Conservation (phyloP, 176 grass and related monocot genomes). For the Otatea glauca region DNA sequence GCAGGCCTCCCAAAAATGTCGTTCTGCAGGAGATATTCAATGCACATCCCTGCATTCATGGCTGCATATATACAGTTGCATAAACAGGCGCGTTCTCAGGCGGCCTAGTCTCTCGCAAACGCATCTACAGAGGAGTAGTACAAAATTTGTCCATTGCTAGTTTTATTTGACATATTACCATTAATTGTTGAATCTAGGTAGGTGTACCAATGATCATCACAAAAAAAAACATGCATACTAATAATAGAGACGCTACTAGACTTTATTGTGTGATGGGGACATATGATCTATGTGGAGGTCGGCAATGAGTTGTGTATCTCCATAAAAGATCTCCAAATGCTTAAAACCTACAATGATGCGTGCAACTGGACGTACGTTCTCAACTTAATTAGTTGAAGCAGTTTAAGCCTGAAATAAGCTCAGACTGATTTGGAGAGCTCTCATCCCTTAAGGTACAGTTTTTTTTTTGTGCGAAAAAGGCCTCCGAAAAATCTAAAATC, state of each 20-base stretch:
- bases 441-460: too few species aligned
- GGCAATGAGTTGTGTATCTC: not conserved
- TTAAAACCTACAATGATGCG: not conserved
- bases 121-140: not conserved
- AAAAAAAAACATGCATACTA: too few species aligned
- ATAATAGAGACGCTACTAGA: too few species aligned
- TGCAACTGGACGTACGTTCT: not conserved
- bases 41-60: constrained; percentile 52
- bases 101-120: constrained; percentile 15
- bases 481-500: too few species aligned
- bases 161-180: not conserved
- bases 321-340: not conserved
- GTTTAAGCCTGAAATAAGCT: not conserved
- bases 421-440: too few species aligned
- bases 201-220: not conserved
- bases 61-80: constrained; percentile 28
- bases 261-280: not conserved
- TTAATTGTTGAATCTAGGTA: not conserved
- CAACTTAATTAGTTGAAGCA: not conserved
- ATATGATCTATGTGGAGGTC: not conserved
- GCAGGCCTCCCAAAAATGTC: constrained; percentile 60
- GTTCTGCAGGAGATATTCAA: constrained; percentile 58
- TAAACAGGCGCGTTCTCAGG: constrained; percentile 25
- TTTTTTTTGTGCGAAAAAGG: too few species aligned
- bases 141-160: not conserved